Evolutionary conservation across 768 basidiomycete species (phyloP), one percentile per base, ranked within the genome.

Genomic region (Sistotremastrum niveocremeum): DNA sequence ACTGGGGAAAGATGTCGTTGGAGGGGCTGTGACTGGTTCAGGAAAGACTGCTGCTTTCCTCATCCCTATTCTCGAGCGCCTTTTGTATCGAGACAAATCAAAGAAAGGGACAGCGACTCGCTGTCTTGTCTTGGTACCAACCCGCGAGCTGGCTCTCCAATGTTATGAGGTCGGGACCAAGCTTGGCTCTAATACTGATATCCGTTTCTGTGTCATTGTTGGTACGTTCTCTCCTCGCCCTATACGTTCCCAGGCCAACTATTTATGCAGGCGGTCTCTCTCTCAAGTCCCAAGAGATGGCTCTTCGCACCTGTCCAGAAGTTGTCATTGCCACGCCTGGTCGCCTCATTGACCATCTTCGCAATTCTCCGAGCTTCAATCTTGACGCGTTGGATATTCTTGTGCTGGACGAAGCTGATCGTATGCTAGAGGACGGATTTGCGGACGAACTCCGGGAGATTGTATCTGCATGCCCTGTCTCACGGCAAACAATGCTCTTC

Each of bases 31-130:
- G 11, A 99, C 95, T 11, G 95, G 95, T 50, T 95, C 91, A 4
- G 95, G 95, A 49, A 99, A 99, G 69, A 99, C 95, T 1, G 94
- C 90, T 7, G 95, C 95, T 2, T 99, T 98, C 65, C 82, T 84
- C 57, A 80, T 98, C 49, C 95, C 95, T 37, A 84, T 93, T 65
- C 62, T 93, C 42, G 95, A 99, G 62, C 82, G 95, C 47, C 69
- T 99, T 32, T 63, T 93, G 45, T 98, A 93, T 58, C 76, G 95
- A 46, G 91, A 97, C 52, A 81, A 85, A 52, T 84, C 87, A 11
- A 86, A 81, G 59, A 84, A 80, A 52, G 80, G 85, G 10, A 84
- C 87, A 12, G 84, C 83, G 32, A 89, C 83, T 0, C 71, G 95
- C 45, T 97, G 95, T 59, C 74, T 99, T 36, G 72, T 98, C 32